Percentiles rank a stretch among this genome's conserved stretches.
Evolutionary conservation across 371 early-diverging fungal species (phyloP).

Genomic region (Syncephalastrum sp.): DNA sequence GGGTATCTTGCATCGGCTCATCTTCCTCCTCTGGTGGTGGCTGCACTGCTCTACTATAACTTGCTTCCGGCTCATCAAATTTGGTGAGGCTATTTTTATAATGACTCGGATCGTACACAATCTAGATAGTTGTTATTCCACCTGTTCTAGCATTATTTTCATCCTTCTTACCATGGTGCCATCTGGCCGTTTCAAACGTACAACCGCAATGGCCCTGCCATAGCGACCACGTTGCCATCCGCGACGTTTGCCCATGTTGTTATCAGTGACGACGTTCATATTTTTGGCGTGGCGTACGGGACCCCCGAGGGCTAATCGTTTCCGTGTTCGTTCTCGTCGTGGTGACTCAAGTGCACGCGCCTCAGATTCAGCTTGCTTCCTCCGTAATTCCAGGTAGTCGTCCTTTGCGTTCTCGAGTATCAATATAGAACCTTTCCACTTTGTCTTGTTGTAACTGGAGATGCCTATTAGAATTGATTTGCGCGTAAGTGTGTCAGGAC

Average conservation of each 20-base stretch:
- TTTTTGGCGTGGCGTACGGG: slow-evolving; percentile 52
- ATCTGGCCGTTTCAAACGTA: slow-evolving; percentile 55
- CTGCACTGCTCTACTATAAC: too few species aligned
- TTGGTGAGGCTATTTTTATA: slow-evolving; percentile 73
- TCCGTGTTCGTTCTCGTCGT: slow-evolving; percentile 10
- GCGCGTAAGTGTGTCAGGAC: too few species aligned
- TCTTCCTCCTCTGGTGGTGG: too few species aligned
- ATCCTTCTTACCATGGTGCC: slow-evolving; percentile 40
- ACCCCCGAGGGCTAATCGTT: slow-evolving; percentile 18
- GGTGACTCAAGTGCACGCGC: too few species aligned
- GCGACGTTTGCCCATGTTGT: slow-evolving; percentile 59
- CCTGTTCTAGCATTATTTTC: not conserved
- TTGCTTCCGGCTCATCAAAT: slow-evolving; percentile 23
- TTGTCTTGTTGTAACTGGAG: slow-evolving; percentile 72
- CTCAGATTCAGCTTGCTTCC: slow-evolving; percentile 9
- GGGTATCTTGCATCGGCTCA: too few species aligned
- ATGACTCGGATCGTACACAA: slow-evolving; percentile 71
- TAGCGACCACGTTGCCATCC: slow-evolving; percentile 80
- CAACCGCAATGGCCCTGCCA: slow-evolving; percentile 75
- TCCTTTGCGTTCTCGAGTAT: slow-evolving; percentile 80
- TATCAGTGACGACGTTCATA: slow-evolving; percentile 73
- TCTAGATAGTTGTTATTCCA: slow-evolving; percentile 21
- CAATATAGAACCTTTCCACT: slow-evolving; percentile 82
- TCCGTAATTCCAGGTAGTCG: slow-evolving; percentile 58
- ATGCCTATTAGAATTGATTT: slow-evolving; percentile 36